Base-by-base conservation (phyloP, 257 asterid species). In the Plantago major region DNA sequence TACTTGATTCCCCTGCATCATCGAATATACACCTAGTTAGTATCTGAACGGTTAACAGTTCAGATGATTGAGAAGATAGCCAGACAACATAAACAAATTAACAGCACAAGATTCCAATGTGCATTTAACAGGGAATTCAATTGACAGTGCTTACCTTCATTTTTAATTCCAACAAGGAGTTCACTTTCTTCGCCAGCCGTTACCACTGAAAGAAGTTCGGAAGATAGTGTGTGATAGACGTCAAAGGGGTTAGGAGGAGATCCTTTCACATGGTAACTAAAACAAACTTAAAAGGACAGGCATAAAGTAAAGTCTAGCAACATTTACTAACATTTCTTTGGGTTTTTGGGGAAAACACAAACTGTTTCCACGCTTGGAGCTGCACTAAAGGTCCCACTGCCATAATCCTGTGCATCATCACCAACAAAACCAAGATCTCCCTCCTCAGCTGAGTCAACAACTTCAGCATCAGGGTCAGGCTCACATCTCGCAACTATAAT, bases 281-380 rank as follows among this genome's bases (percentile, higher is more conserved):
- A 13, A 13, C 44, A 30, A 16, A 55, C 15, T 4, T 9, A 15
- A 28, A 42, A 58, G 9, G 28, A 26, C 47, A 42, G 5, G 8
- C 26, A 16, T 18, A 33, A 54, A 33, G 40, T 33, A 7, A 49
- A 45, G 4, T 56, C 30, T 45, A 66, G 51, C 53, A 26, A 13
- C 7, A 58, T 68, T 30, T 40, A 62, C 87, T 68, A 13, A 87
- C 99, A n/a, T 76, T 85, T 93, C 37, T 84, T 73, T 12, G 99
- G 96, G 72, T 89, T 89, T 73, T 81, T 83, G 15, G 99, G 97
- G 78, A 93, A 93, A 78, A 89, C 82, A 78, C 87, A 83, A 71
- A 87, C 77, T 19, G 99, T 87, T 68, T 93, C 96, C 68, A 89
- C 92, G 43, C 82, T 88, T 9, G 87, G 76, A 72, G 99, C 94